Evolutionary conservation across 495 filamentous ascomycete genomes (phyloP), one percentile per base, ranked within the genome.

Genomic region (Neurospora pannonica): DNA sequence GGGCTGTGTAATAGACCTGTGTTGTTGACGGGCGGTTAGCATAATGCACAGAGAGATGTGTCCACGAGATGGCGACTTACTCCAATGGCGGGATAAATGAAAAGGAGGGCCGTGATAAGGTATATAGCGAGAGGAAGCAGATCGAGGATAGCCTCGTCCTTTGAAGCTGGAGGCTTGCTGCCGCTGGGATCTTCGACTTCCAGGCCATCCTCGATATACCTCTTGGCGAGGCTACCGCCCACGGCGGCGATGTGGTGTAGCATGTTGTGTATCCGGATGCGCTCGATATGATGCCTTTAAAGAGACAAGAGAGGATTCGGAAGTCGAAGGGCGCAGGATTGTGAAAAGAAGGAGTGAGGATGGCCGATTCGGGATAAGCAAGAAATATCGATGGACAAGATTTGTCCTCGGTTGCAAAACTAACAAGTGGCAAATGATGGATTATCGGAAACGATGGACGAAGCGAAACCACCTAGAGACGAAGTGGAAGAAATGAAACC

Each of bases 1-100:
- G 75, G 39, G 86, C 77, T 21, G 83, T 83, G 76, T 87, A 87
- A 48, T 74, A 72, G 71, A 83, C 70, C 84, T 86, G 40, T 69
- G 39, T 13, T 21, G 37, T 24, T 36, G 38, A 46, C 36, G 31
- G 28, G 34, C 9, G 36, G 46, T 80, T 75, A 81, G 80, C 71
- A 2, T 40, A 40, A 67, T 48, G 11, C 3, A 19, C 13, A 1
- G 15, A 67, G 31, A 19, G 13, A 1, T 36, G 21, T 31, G 13
- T 19, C 15, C 28, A 67, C 1, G 15, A 31, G 54, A 62, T 19
- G 28, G 43, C 28, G 38, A 75, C 83, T 71, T 81, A 86, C 85
- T 42, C 80, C 70, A 60, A 85, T 7, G 37, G 82, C 67, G 24
- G 54, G 54, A 9, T 13, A 60, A 34, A 36, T 5, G 31, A 67